Conservation (phyloP, 179 eudicot species). For the Actinidia chinensis region DNA sequence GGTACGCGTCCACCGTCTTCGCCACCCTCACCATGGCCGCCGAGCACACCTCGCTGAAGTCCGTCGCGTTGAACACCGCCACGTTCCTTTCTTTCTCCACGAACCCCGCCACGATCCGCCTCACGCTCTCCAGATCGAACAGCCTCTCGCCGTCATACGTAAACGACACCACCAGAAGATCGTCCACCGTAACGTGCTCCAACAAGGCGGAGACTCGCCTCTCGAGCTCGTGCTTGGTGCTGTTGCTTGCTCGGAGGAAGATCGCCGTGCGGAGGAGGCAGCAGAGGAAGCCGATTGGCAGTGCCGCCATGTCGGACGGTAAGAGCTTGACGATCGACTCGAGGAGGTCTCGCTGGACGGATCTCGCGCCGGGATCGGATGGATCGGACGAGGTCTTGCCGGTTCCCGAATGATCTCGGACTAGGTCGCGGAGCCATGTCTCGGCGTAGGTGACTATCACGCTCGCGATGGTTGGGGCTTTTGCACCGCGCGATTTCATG, state of each 20-base stretch:
- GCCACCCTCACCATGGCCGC: constrained; percentile 65
- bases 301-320: constrained; percentile 65
- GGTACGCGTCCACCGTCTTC: constrained; percentile 77
- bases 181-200: constrained; percentile 84
- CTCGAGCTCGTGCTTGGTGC: constrained; percentile 70
- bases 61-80: constrained; percentile 76
- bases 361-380: constrained; percentile 34
- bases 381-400: constrained; percentile 30
- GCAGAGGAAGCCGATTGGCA: constrained; percentile 78
- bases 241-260: constrained; percentile 46
- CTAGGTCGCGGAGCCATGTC: constrained; percentile 60
- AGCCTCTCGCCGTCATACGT: constrained; percentile 71
- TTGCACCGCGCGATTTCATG: constrained; percentile 68
- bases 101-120: constrained; percentile 71
- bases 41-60: constrained; percentile 62
- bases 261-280: constrained; percentile 74
- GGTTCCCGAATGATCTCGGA: constrained; percentile 66
- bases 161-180: constrained; percentile 67
- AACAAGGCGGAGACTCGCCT: constrained; percentile 60
- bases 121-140: constrained; percentile 82
- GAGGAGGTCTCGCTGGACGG: constrained; percentile 47
- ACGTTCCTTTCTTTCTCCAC: constrained; percentile 79
- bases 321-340: constrained; percentile 67
- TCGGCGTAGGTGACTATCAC: constrained; percentile 79
- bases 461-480: constrained; percentile 56